Conservation (phyloP, 139 green algal genomes). For the Dunaliella primolecta region DNA sequence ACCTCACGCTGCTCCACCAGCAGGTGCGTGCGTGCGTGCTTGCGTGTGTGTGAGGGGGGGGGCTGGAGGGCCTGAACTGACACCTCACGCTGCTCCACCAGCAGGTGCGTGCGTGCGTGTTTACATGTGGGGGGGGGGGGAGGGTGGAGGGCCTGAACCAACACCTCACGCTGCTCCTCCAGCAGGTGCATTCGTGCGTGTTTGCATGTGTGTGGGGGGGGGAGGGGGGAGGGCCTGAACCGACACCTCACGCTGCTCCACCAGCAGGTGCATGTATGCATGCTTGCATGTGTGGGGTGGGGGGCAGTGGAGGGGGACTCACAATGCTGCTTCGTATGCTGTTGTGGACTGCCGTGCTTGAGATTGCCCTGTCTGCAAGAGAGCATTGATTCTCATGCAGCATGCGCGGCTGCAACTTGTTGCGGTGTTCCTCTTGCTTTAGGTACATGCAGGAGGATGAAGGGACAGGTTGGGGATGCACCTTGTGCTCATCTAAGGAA, state of each 20-base stretch:
- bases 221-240: neutral
- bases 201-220: neutral
- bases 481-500: too few relatives aligned
- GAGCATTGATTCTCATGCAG: too few relatives aligned
- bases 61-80: neutral
- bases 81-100: neutral
- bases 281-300: too few relatives aligned
- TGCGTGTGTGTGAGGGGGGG: neutral
- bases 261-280: neutral
- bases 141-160: neutral
- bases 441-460: too few relatives aligned
- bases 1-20: neutral
- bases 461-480: too few relatives aligned
- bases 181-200: neutral
- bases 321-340: too few relatives aligned
- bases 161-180: neutral
- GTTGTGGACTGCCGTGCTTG: too few relatives aligned
- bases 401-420: too few relatives aligned
- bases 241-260: neutral
- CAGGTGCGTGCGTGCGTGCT: neutral
- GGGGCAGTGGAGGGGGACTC: too few relatives aligned
- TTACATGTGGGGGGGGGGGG: neutral
- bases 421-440: too few relatives aligned
- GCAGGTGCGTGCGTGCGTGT: neutral
- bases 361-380: too few relatives aligned